phyloP scores from a whole-genome alignment of 176 grass and related monocot species.

The Phyllostachys edulis region DNA sequence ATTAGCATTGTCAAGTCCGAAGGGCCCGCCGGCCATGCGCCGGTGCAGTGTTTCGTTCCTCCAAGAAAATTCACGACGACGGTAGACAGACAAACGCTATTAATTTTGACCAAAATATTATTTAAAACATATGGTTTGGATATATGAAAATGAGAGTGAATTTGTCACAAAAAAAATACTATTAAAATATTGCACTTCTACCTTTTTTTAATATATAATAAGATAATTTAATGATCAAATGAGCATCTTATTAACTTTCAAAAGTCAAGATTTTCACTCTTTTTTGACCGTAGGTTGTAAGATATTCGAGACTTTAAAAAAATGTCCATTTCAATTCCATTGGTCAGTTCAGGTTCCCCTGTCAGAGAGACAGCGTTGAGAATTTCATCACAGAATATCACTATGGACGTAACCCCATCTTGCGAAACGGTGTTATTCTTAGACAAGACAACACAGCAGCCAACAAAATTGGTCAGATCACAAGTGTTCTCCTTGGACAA shows the following conservation, averaged over 20 bases:
- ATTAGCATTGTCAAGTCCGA: slow-evolving; percentile 21
- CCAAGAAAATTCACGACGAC: neutral
- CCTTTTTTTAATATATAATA: too few species aligned
- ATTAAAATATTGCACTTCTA: too few species aligned
- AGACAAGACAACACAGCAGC: neutral
- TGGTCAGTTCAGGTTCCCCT: neutral
- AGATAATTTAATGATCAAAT: too few species aligned
- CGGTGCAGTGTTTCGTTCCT: neutral
- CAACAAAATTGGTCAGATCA: neutral
- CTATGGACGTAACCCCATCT: neutral
- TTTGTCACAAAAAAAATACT: too few species aligned
- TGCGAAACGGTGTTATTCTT: neutral
- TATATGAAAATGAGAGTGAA: too few species aligned
- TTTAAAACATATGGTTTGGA: too few species aligned
- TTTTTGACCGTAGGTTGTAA: too few species aligned
- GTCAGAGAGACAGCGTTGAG: neutral
- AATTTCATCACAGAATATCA: neutral
- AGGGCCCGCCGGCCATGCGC: neutral
- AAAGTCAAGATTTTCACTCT: too few species aligned
- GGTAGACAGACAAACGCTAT: neutral
- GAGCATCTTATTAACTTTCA: too few species aligned
- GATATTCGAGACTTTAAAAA: neutral
- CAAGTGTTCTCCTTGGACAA: neutral
- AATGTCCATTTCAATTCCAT: neutral
- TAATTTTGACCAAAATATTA: too few species aligned